A percentile compares a stretch with the other conserved stretches of the same genome.
Conservation (phyloP, 1,284 basidiomycete species). For the Trametes versicolor region DNA sequence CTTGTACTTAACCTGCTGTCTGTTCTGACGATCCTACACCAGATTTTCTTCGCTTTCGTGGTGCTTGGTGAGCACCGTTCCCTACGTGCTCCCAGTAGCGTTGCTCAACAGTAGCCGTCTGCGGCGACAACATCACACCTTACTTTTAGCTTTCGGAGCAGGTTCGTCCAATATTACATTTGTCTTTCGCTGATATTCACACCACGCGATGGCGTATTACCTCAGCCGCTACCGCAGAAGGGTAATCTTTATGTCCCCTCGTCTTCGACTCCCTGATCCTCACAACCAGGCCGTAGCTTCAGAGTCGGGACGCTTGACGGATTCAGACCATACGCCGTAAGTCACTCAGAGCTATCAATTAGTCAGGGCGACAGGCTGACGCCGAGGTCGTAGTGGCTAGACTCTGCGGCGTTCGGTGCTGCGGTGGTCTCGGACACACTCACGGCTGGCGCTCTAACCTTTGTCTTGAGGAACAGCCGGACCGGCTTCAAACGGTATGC, state of each 20-base stretch:
- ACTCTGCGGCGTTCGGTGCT: not conserved
- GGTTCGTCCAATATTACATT: not conserved
- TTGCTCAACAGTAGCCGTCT: not conserved
- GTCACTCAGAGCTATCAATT: too few relatives aligned
- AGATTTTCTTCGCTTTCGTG: not conserved
- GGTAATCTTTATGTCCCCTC: not conserved
- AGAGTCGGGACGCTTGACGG: not conserved
- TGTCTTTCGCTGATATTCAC: too few relatives aligned
- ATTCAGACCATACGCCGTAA: not conserved
- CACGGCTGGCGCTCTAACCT: not conserved
- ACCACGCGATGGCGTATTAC: not conserved
- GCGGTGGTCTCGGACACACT: conserved; percentile 4
- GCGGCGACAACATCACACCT: not conserved
- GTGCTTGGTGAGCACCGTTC: not conserved
- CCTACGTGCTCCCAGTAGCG: not conserved
- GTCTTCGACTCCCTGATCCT: not conserved
- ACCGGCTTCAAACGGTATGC: not conserved
- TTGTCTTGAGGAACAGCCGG: not conserved
- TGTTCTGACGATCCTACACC: not conserved
- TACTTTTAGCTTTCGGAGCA: not conserved
- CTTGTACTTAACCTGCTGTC: not conserved
- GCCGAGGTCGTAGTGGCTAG: not conserved
- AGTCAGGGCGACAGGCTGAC: too few relatives aligned
- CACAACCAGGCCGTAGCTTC: not conserved
- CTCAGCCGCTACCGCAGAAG: not conserved